phyloP scores from a whole-genome alignment of 1,284 basidiomycete genomes.

The Pyrrhoderma lamaoense region DNA sequence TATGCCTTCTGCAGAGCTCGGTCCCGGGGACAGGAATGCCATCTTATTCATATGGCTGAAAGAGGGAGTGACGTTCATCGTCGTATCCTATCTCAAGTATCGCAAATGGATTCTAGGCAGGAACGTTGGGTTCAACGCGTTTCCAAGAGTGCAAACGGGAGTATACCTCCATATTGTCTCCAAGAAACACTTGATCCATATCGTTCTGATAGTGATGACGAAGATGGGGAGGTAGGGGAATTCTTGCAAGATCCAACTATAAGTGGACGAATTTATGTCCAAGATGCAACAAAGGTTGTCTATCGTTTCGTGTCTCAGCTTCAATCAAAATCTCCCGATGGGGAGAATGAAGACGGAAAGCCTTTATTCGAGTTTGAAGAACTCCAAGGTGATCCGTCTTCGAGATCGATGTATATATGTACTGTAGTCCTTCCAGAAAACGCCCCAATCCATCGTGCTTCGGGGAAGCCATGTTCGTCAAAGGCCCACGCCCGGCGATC shows the following conservation, averaged over 20 bases:
- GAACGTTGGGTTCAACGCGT: conserved; percentile 42
- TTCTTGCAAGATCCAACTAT: conserved; percentile 51
- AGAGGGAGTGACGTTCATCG: conserved; percentile 47
- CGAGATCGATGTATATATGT: conserved; percentile 34
- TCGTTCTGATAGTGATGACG: conserved; percentile 42
- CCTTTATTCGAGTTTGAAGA: conserved; percentile 40
- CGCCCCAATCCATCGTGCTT: conserved; percentile 33
- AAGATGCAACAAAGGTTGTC: conserved; percentile 47
- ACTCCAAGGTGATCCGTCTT: conserved; percentile 20
- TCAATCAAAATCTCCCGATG: background rate
- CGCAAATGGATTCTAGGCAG: conserved; percentile 26
- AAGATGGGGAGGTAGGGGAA: conserved; percentile 26
- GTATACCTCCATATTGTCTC: conserved; percentile 40
- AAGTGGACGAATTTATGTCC: conserved; percentile 44
- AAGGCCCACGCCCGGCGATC: conserved; percentile 47
- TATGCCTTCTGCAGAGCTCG: conserved; percentile 45
- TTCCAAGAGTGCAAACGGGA: conserved; percentile 31
- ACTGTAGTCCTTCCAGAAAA: conserved; percentile 41
- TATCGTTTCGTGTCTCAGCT: conserved; percentile 39
- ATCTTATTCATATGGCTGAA: conserved; percentile 59
- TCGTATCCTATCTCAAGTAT: conserved; percentile 34
- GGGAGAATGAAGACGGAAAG: conserved; percentile 16
- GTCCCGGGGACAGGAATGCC: conserved; percentile 38
- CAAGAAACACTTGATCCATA: conserved; percentile 35
- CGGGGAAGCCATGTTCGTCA: conserved; percentile 39